Evolutionary conservation across 805 yeast species (phyloP), one percentile per base, ranked within the genome.

Genomic region (Metschnikowia anglica): DNA sequence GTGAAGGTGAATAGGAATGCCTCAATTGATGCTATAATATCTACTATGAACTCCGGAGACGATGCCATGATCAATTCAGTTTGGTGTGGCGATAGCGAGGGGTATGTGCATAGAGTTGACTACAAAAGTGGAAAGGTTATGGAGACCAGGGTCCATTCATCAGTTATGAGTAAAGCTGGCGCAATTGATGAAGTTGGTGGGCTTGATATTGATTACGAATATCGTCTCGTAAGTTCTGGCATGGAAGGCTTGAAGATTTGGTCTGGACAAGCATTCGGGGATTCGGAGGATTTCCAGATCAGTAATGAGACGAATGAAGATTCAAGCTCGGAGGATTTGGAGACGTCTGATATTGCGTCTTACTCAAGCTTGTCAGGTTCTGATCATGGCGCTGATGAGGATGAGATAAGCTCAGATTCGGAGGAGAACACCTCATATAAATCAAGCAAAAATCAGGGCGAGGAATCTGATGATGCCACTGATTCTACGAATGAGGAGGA

Each of bases 11-110:
- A 79, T 29, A 79, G 76, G 43, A 85, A 76, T 34, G 86, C 84
- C 26, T 83, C 91, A 15, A 76, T 89, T 13, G 97, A 89, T 56
- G 74, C 85, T 21, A 62, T 88, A 2, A 68, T 81, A 4, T 73
- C 85, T 8, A 72, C 79, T 5, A 68, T 77, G 74, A 79, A 77
- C 47, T 60, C 68, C 13, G 81, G 76, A 1, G 74, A 74, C 25
- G 77, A 70, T 24, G 70, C 66, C 7, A 43, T 63, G 57, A 60
- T 63, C 1, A 66, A 74, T 40, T 73, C 79, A 44, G 74, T 83
- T 1, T 86, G 88, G 87, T 80, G 85, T 52, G 96, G 96, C 4
- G 80, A 82, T 28, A 80, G 90, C 5, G 85, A 85, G 49, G 96
- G 96, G 19, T 66, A 72, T 16, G 71, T 89, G 21, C 79, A 80